Conservation (phyloP, 1,284 basidiomycete species). For the Apiotrichum gracile region DNA sequence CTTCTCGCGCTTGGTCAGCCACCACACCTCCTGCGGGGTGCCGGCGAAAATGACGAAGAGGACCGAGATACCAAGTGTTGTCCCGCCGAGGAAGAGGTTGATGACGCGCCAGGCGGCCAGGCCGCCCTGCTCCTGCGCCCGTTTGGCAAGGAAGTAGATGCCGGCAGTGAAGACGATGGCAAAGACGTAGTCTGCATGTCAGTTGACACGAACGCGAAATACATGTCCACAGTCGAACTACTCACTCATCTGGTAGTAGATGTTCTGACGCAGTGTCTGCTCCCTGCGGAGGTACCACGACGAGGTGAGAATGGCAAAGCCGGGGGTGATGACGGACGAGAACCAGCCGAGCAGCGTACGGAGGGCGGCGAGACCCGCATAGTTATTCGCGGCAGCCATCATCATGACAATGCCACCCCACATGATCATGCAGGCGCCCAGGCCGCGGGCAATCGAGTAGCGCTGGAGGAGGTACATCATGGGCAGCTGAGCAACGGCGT, state of each 20-base stretch:
- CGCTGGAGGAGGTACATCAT: slow-evolving; percentile 28
- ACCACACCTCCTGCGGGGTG: slow-evolving; percentile 28
- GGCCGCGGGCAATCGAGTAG: slow-evolving; percentile 22
- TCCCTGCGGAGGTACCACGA: slow-evolving; percentile 32
- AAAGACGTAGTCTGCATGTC: slow-evolving; percentile 7
- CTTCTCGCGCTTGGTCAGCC: slow-evolving; percentile 26
- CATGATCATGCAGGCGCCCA: slow-evolving; percentile 16
- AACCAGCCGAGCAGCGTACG: slow-evolving; percentile 29
- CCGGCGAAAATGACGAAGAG: slow-evolving; percentile 19
- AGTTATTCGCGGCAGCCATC: slow-evolving; percentile 26
- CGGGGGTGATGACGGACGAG: slow-evolving; percentile 23
- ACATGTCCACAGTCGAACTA: too few relatives aligned
- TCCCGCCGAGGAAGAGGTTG: slow-evolving; percentile 31
- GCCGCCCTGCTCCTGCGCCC: slow-evolving; percentile 17
- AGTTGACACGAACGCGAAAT: too few relatives aligned
- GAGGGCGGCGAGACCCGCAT: slow-evolving; percentile 20
- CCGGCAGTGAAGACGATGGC: slow-evolving; percentile 9
- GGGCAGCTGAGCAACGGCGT: slow-evolving; percentile 20
- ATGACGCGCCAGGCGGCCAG: slow-evolving; percentile 28
- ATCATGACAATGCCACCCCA: slow-evolving; percentile 25
- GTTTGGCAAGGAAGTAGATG: slow-evolving; percentile 26
- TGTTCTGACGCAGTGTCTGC: slow-evolving; percentile 18
- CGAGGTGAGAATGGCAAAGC: slow-evolving; percentile 12
- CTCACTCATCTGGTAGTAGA: slow-evolving; percentile 28
- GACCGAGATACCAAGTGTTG: slow-evolving; percentile 16